Base-by-base conservation (phyloP, 805 yeast genomes). In the Candida alai region DNA sequence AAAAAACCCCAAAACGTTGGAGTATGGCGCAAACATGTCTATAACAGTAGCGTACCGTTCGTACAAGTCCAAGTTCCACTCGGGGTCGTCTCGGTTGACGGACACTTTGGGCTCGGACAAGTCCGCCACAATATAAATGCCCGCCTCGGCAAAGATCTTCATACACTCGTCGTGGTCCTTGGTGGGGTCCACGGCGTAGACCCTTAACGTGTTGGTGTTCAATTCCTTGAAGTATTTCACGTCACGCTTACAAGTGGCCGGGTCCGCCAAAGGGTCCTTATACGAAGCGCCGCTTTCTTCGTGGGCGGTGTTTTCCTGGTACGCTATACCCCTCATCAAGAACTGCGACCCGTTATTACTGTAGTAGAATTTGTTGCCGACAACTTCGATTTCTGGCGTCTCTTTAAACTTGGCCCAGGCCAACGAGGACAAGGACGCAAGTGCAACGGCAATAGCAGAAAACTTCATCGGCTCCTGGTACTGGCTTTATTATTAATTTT, bases 1-100 rank as follows among this genome's bases (percentile, higher is more conserved):
- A 62, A 90, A 89, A 73, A 86, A 89, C 2, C 97, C 98, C 43
- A 90, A 70, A 13, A 86, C 75, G 62, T 90, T 90, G 30, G 80
- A 62, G 64, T 89, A 90, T 48, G 74, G 68, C 39, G 78, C 76
- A 67, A 93, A 76, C 47, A 73, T 65, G 60, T 93, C 97, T 37
- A 93, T 78, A 22, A 90, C 96, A 18, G 71, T 62, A 31, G 83
- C 79, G 68, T 90, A 90, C 57, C 97, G 76, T 39, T 76, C 65
- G 62, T 75, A 84, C 36, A 87, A 70, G 19, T 70, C 76, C 30
- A 76, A 62, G 55, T 79, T 76, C 96, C 96, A 88, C 35, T 65
- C 59, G 23, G 98, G 97, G 36, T 68, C 60, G 52, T 76, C 74
- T 55, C 97, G 78, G 53, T 76, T 73, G 49, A 90, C 81, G 18